These are phyloP conservation scores for Paramecium pentaurelia DNA, from an alignment of 73 alveolate species.

Conservation along the genomic window DNA sequence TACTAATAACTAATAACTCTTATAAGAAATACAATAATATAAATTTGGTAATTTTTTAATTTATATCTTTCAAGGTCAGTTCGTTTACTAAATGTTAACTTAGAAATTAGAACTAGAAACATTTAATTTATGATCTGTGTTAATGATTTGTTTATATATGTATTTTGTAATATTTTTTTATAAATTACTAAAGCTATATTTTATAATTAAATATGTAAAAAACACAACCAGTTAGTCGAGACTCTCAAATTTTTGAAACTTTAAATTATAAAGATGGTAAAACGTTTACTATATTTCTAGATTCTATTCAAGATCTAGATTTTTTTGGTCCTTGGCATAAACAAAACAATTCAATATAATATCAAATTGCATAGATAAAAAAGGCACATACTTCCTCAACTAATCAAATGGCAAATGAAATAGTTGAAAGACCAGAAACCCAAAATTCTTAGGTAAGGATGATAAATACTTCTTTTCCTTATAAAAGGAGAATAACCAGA, in stretches of 20 bases:
- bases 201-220: not conserved
- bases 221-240: not conserved
- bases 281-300: not conserved
- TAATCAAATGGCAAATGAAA: not conserved
- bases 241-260: not conserved
- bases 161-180: not conserved
- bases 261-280: not conserved
- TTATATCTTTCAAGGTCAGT: not conserved
- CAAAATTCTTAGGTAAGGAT: not conserved
- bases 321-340: conserved; percentile 38
- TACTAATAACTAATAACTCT: not conserved
- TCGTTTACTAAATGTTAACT: not conserved
- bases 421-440: not conserved
- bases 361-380: not conserved
- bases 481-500: not conserved
- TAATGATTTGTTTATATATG: not conserved
- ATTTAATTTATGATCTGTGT: not conserved
- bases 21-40: not conserved
- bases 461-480: not conserved
- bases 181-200: not conserved
- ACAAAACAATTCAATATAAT: not conserved
- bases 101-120: not conserved
- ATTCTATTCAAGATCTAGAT: not conserved
- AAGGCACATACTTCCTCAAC: not conserved
- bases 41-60: not conserved